Conservation (phyloP, 306 rosid species). For the Coriaria nepalensis region DNA sequence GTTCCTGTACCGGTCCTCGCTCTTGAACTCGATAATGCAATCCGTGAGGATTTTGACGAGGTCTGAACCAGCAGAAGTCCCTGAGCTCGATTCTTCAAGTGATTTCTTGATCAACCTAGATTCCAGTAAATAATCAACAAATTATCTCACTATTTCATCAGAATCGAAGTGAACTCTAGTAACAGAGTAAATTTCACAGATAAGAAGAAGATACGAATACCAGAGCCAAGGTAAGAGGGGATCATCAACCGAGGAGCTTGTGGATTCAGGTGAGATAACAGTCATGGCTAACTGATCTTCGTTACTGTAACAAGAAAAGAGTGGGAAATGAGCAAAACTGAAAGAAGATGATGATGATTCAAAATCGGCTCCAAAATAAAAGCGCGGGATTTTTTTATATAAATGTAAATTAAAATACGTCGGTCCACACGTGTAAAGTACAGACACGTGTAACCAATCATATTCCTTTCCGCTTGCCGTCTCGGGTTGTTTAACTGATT, state of each 20-base stretch:
- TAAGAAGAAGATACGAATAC: constrained; percentile 16
- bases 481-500: no score
- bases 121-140: not conserved
- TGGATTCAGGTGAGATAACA: constrained; percentile 8
- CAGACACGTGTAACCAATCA: no score
- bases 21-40: constrained; percentile 43
- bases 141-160: not conserved
- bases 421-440: no score
- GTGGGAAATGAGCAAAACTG: no score
- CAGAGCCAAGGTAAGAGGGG: constrained; percentile 55
- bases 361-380: no score
- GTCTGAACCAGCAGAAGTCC: constrained; percentile 12
- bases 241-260: constrained; percentile 17
- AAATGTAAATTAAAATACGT: no score
- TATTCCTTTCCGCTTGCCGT: no score
- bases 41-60: constrained; percentile 33
- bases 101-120: constrained; percentile 44
- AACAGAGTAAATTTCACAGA: not conserved
- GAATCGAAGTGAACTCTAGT: constrained; percentile 1
- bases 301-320: not conserved
- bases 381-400: no score
- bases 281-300: constrained; percentile 17
- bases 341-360: no score
- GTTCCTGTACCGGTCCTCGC: constrained; percentile 33
- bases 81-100: constrained; percentile 28